Base-by-base conservation (phyloP, 2,329 filamentous ascomycete species). In the Fusarium haematococcum region DNA sequence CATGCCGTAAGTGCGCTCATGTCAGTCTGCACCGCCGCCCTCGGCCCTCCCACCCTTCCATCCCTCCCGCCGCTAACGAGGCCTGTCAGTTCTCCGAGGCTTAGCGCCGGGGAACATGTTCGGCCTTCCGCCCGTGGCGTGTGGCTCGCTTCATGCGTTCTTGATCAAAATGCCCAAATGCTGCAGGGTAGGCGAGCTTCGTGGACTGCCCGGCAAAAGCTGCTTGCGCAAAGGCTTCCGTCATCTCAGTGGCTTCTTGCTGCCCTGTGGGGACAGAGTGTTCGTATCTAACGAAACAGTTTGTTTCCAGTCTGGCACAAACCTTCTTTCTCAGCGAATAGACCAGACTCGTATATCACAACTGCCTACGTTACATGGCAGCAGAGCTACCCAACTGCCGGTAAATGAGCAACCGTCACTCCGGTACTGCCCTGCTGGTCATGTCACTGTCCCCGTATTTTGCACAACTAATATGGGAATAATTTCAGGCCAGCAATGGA, bases 51-150 rank as follows among this genome's bases (percentile, higher is more conserved):
- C 45, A 27, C 45, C 45, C 45, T 50, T 50, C 23, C 71, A 66
- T 65, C 61, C 72, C 64, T 74, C 72, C 72, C 72, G 72, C 72
- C 69, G 72, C 72, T 73, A 75, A 73, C 27, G 43, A 54, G 71
- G 68, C 65, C 68, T 74, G 72, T 73, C 72, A 72, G 56, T 70
- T 66, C 61, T 65, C 62, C 39, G 59, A 66, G 35, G 41, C 64
- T 56, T 74, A 75, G 73, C 72, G 69, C 73, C 73, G 72, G 72
- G 72, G 73, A 75, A 73, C 63, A 41, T 41, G 23, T 61, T 70
- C 18, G 62, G 57, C 63, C 35, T 73, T 73, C 73, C 73, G 72
- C 58, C 18, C 20, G 35, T 63, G 63, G 50, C 32, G 30, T 56
- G 32, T 59, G 25, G 56, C 48, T 73, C 30, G 50, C 69, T 73